Conservation (phyloP, 2,329 filamentous ascomycete species). For the Colletotrichum eleusines region DNA sequence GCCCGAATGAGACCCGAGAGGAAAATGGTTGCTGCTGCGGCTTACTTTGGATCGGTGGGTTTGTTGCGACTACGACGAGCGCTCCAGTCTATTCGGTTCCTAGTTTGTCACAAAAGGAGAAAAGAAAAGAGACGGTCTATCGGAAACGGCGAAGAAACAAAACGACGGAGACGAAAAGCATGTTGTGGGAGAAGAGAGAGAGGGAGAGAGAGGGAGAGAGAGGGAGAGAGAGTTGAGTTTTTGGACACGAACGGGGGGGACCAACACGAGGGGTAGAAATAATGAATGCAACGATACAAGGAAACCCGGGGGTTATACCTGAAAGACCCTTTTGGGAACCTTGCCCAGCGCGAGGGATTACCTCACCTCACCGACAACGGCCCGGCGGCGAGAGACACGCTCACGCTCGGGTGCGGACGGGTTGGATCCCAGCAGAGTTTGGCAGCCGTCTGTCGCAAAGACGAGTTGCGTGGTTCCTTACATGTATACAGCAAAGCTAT, state of each 20-base stretch:
- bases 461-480: background rate
- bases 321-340: conserved; percentile 41
- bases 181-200: background rate
- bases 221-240: background rate
- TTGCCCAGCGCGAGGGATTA: conserved; percentile 33
- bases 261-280: conserved; percentile 29
- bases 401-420: conserved; percentile 12
- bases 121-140: background rate
- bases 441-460: background rate
- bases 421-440: background rate
- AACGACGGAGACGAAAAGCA: background rate
- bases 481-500: background rate
- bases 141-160: background rate
- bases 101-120: conserved; percentile 8
- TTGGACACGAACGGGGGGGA: background rate
- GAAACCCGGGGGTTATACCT: conserved; percentile 41
- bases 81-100: conserved; percentile 2
- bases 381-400: conserved; percentile 24
- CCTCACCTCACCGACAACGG: conserved; percentile 41
- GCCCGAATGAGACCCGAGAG: conserved; percentile 7
- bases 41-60: conserved; percentile 6
- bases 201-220: background rate
- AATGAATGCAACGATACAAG: conserved; percentile 9
- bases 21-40: background rate
- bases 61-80: background rate